Base-by-base conservation (phyloP, 768 basidiomycete species). In the Leccinum barrowsii region DNA sequence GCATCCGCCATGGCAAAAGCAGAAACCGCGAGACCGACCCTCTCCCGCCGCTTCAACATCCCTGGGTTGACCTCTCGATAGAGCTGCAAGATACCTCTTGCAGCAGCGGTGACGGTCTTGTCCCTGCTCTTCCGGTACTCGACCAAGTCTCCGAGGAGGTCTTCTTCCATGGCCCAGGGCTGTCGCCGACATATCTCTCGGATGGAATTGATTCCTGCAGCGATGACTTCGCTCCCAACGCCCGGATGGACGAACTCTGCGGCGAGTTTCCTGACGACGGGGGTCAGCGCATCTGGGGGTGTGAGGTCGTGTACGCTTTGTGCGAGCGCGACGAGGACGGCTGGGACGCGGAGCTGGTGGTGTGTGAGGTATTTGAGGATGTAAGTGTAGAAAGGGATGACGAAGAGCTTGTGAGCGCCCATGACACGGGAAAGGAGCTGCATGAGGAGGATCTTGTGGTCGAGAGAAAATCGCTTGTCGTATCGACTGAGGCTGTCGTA, bases 201-300 rank as follows among this genome's bases (percentile, higher is more conserved):
- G 44, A 99, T 93, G 15, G 92, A 84, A 72, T 99, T 99, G 62
- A 99, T 76, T n/a, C 97, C 97, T 0, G 96, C 97, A 1, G 95
- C 87, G 60, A 98, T 90, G 66, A 98, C 94, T 73, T 98, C 94
- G 65, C 89, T 85, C 1, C 92, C 92, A 3, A 98, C 97, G 50
- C 97, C 97, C 1, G 96, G 95, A 72, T 98, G 95, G 2, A 99
- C 90, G 64, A 98, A 99, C 70, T 99, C 96, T 66, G 89, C 85
- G 1, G 95, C 94, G 57, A 99, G 76, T 74, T 98, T 99, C 51
- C 85, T 82, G 57, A 99, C 78, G 48, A 95, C 90, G 12, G 97
- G 97, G 4, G 84, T 86, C 6, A 99, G 77, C 4, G 82, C 92
- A 68, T 98, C 95, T 0, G 96, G 96, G 2, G 95, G 97, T 0